Percentiles rank a stretch among this genome's conserved stretches.
Conservation (phyloP, 208 protist species). For the Balamuthia mandrillaris region DNA sequence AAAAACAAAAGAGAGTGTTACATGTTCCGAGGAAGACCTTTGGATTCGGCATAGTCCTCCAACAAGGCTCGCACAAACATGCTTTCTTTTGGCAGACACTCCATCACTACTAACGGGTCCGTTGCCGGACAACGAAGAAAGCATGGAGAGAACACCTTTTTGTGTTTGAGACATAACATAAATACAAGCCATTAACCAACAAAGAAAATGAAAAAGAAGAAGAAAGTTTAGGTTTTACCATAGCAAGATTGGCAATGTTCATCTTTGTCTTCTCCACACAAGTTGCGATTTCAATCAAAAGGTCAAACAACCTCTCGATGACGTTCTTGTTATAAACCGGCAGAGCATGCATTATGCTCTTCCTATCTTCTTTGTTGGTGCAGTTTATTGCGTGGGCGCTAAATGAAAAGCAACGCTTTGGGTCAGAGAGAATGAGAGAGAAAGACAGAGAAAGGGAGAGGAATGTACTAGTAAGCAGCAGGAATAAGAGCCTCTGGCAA, state of each 20-base stretch:
- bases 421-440: not conserved
- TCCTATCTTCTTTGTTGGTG: not conserved
- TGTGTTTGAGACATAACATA: no score
- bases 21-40: no score
- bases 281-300: not conserved
- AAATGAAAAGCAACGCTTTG: not conserved
- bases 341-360: not conserved
- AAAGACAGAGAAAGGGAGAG: not conserved
- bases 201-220: not conserved
- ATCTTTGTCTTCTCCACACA: not conserved
- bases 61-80: conserved; percentile 26
- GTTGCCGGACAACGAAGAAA: conserved; percentile 19
- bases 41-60: no score
- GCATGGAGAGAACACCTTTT: conserved; percentile 15
- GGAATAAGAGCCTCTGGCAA: conserved; percentile 13
- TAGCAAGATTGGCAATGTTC: conserved; percentile 24
- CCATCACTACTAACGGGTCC: conserved; percentile 29
- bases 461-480: conserved; percentile 2
- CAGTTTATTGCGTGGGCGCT: conserved; percentile 12
- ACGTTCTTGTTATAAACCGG: conserved; percentile 25
- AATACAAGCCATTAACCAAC: not conserved
- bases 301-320: conserved; percentile 10
- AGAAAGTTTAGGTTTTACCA: not conserved
- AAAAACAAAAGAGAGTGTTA: no score
- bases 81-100: conserved; percentile 1